Evolutionary conservation across 2,329 filamentous ascomycete genomes (phyloP).

Genomic region (Talaromyces sp.): DNA sequence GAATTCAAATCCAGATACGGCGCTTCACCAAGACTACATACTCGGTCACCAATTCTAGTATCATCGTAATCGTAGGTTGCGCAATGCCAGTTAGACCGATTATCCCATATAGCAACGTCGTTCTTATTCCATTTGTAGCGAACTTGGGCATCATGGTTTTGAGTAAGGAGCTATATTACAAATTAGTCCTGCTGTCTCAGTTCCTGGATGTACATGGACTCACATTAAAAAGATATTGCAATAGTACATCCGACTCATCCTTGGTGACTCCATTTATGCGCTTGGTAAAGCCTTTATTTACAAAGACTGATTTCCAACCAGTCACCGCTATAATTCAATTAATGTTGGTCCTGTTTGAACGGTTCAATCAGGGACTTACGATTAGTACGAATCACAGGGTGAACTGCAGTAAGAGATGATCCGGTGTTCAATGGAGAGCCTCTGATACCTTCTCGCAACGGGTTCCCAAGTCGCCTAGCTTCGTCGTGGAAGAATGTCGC

Average conservation of each 20-base stretch:
- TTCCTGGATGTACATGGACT: background rate
- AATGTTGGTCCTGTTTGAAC: background rate
- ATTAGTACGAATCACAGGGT: constrained; percentile 60
- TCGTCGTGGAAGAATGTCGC: constrained; percentile 11
- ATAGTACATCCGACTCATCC: constrained; percentile 31
- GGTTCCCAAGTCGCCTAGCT: background rate
- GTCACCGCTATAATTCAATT: constrained; percentile 47
- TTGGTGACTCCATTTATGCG: constrained; percentile 45
- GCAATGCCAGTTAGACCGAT: constrained; percentile 20
- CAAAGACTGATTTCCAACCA: constrained; percentile 58
- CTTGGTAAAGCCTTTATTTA: constrained; percentile 40
- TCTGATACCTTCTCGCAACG: constrained; percentile 29
- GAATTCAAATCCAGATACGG: constrained; percentile 31
- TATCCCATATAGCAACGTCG: constrained; percentile 33
- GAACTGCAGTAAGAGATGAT: constrained; percentile 47
- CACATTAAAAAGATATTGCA: constrained; percentile 11
- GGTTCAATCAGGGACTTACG: constrained; percentile 23
- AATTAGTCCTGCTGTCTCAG: background rate
- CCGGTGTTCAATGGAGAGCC: constrained; percentile 57
- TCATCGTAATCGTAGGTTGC: constrained; percentile 6
- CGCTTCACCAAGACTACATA: constrained; percentile 29
- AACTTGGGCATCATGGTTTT: constrained; percentile 10
- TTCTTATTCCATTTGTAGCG: constrained; percentile 10
- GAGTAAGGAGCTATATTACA: constrained; percentile 7
- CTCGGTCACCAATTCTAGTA: constrained; percentile 1